These are phyloP conservation scores for Plasmodium ovale DNA, from an alignment of 169 alveolate species.

Conservation along the genomic window DNA sequence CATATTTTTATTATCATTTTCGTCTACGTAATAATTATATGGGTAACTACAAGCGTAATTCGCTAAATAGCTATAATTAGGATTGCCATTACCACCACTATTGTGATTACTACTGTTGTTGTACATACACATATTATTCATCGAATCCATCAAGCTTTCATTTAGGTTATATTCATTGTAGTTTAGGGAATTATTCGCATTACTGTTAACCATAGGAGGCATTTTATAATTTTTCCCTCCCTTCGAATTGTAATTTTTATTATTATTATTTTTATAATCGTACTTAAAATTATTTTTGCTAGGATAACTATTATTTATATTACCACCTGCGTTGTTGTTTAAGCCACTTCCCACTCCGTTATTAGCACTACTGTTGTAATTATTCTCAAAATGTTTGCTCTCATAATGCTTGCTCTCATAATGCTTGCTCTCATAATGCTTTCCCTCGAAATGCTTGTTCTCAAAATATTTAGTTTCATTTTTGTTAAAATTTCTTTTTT, in stretches of 20 bases:
- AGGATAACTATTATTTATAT: neutral
- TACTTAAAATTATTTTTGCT: conserved; percentile 15
- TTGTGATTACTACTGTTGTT: conserved; percentile 1
- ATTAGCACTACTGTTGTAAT: neutral
- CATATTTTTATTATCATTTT: conserved; percentile 35
- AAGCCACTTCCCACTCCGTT: too few species aligned
- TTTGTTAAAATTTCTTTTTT: conserved; percentile 34
- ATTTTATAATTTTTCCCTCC: conserved; percentile 5
- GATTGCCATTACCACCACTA: neutral
- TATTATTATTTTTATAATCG: conserved; percentile 26
- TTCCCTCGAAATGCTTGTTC: neutral
- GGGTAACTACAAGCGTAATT: conserved; percentile 30
- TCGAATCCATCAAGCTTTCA: conserved; percentile 14
- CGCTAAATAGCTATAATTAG: conserved; percentile 26
- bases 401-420: neutral
- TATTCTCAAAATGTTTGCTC: neutral
- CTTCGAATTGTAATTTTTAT: conserved; percentile 15
- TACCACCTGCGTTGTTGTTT: neutral
- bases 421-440: neutral
- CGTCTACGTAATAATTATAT: conserved; percentile 50
- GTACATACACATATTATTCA: conserved; percentile 45
- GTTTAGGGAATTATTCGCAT: neutral
- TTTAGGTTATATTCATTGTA: neutral
- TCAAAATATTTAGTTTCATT: conserved; percentile 5
- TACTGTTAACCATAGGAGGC: neutral